Conservation (phyloP, 1,139 yeast species). For the Nadsonia commutata region DNA sequence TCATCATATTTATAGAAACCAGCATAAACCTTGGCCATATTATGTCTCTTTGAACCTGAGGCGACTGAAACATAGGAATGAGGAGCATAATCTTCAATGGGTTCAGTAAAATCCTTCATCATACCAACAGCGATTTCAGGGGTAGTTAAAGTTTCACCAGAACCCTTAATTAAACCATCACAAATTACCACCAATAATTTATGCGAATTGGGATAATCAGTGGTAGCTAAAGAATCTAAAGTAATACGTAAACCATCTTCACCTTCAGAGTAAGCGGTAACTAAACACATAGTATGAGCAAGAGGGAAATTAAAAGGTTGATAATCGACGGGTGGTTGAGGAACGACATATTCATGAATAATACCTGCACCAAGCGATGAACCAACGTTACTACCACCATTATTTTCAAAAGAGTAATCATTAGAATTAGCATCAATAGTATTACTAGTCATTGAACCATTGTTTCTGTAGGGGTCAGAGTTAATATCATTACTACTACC, state of each 20-base stretch:
- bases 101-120: conserved; percentile 72
- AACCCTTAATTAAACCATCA: conserved; percentile 89
- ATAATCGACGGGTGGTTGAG: conserved; percentile 82
- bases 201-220: conserved; percentile 91
- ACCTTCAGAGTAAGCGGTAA: conserved; percentile 92
- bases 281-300: conserved; percentile 69
- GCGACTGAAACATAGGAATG: conserved; percentile 91
- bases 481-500: conserved; percentile 7
- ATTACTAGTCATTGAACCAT: conserved; percentile 13
- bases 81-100: conserved; percentile 60
- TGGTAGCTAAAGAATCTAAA: conserved; percentile 78
- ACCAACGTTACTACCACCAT: conserved; percentile 7
- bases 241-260: conserved; percentile 75
- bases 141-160: conserved; percentile 74
- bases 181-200: conserved; percentile 72
- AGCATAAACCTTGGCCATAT: conserved; percentile 84
- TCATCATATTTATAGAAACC: conserved; percentile 82
- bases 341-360: conserved; percentile 57
- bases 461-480: conserved; percentile 12
- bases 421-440: conserved; percentile 9
- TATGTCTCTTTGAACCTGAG: conserved; percentile 81
- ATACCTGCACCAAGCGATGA: conserved; percentile 15
- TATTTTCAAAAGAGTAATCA: conserved; percentile 9
- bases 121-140: conserved; percentile 77
- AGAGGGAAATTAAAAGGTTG: conserved; percentile 83